Percentiles rank a stretch among this genome's conserved stretches.
Conservation (phyloP, 164 flowering plant species). For the Macadamia integrifolia region DNA sequence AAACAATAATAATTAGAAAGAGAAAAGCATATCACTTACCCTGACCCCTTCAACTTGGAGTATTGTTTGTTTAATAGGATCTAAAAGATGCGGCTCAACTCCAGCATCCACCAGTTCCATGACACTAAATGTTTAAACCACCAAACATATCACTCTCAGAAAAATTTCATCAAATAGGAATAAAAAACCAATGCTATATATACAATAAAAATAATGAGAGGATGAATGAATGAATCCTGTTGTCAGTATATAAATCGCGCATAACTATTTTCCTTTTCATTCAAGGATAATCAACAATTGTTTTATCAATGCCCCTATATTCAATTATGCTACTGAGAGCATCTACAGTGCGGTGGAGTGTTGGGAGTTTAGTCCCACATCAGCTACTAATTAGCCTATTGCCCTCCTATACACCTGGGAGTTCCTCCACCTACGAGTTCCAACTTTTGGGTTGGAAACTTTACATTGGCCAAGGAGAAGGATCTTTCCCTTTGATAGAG, state of each 20-base stretch:
- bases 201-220: not conserved
- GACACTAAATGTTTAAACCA: conserved; percentile 38
- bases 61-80: conserved; percentile 59
- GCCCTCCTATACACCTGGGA: too few species aligned
- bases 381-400: too few species aligned
- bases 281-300: not conserved
- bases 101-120: conserved; percentile 99
- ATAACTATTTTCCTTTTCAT: not conserved
- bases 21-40: conserved; percentile 31
- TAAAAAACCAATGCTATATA: too few species aligned
- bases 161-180: too few species aligned
- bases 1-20: not conserved
- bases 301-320: not conserved
- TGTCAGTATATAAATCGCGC: not conserved
- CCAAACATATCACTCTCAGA: conserved; percentile 1
- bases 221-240: not conserved
- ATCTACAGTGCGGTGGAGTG: too few species aligned
- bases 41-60: conserved; percentile 74
- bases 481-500: too few species aligned
- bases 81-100: conserved; percentile 51
- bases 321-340: not conserved
- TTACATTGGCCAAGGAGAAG: too few species aligned
- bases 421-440: too few species aligned
- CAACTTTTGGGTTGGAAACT: too few species aligned
- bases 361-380: too few species aligned